These are phyloP conservation scores for Phytophthora boehmeriae DNA, from an alignment of 352 stramenopile species.

Conservation along the genomic window DNA sequence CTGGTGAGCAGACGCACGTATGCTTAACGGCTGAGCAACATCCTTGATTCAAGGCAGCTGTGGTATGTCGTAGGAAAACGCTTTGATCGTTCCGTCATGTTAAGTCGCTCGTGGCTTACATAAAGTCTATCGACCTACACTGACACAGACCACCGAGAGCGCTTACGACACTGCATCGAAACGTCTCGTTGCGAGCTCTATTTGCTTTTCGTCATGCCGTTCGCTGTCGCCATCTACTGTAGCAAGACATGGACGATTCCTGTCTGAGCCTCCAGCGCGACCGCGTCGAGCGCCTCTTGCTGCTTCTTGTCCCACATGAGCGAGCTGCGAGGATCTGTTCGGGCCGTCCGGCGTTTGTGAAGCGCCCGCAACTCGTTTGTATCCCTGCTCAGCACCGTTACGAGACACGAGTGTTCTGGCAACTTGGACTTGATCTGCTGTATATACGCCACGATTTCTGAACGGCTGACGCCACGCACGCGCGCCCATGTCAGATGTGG, in stretches of 20 bases:
- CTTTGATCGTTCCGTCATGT: background rate
- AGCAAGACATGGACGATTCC: constrained; percentile 72
- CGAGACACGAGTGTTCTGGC: constrained; percentile 57
- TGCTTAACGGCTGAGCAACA: constrained; percentile 4
- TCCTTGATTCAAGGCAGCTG: background rate
- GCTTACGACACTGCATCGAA: too few species aligned
- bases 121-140: background rate
- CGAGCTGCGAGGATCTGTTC: constrained; percentile 72
- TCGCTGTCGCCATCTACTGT: constrained; percentile 29
- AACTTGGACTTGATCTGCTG: constrained; percentile 49
- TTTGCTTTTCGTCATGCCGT: background rate
- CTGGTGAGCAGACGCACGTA: constrained; percentile 11
- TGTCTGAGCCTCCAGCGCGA: constrained; percentile 54
- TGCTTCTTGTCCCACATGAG: constrained; percentile 80
- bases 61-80: background rate
- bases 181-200: too few species aligned
- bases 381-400: constrained; percentile 61
- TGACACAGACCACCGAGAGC: background rate
- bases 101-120: background rate
- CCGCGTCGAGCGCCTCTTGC: constrained; percentile 60
- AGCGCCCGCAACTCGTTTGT: constrained; percentile 65
- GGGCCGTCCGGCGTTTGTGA: constrained; percentile 81
- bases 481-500: constrained; percentile 82
- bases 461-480: constrained; percentile 48
- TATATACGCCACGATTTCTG: constrained; percentile 44